These are phyloP conservation scores for Tausonia pullulans DNA, from an alignment of 1,284 basidiomycete species.

Conservation along the genomic window DNA sequence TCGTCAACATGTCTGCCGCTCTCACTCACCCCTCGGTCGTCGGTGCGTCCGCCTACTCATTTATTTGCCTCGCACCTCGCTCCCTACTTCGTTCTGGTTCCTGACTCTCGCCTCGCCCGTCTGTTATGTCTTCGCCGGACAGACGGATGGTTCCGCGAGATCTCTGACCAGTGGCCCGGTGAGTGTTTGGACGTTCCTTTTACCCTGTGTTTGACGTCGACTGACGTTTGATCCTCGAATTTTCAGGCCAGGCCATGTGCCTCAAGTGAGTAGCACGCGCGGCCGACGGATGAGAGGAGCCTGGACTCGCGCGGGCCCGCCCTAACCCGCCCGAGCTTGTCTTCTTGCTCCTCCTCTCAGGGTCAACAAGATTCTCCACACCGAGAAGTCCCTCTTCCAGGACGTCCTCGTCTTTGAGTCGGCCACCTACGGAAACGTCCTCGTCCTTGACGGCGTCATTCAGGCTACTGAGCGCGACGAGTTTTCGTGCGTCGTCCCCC, in stretches of 20 bases:
- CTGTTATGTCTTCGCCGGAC: constrained; percentile 45
- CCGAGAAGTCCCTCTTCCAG: constrained; percentile 86
- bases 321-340: constrained; percentile 46
- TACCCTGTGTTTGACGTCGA: constrained; percentile 48
- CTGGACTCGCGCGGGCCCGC: constrained; percentile 57
- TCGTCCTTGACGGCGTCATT: constrained; percentile 90
- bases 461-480: constrained; percentile 97
- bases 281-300: not conserved
- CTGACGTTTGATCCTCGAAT: constrained; percentile 37
- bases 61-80: constrained; percentile 72
- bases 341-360: constrained; percentile 20
- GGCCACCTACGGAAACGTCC: constrained; percentile 88
- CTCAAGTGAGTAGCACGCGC: constrained; percentile 43
- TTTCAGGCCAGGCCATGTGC: constrained; percentile 81
- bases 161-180: constrained; percentile 92
- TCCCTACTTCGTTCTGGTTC: constrained; percentile 66
- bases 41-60: constrained; percentile 20
- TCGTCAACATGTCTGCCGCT: constrained; percentile 36
- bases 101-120: not conserved
- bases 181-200: constrained; percentile 28
- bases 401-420: constrained; percentile 95
- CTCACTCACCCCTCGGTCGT: constrained; percentile 30
- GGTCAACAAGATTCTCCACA: constrained; percentile 90
- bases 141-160: constrained; percentile 98
- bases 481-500: constrained; percentile 64